Evolutionary conservation across 257 asterid species (phyloP).

Genomic region (Dorcoceras hygrometricum): DNA sequence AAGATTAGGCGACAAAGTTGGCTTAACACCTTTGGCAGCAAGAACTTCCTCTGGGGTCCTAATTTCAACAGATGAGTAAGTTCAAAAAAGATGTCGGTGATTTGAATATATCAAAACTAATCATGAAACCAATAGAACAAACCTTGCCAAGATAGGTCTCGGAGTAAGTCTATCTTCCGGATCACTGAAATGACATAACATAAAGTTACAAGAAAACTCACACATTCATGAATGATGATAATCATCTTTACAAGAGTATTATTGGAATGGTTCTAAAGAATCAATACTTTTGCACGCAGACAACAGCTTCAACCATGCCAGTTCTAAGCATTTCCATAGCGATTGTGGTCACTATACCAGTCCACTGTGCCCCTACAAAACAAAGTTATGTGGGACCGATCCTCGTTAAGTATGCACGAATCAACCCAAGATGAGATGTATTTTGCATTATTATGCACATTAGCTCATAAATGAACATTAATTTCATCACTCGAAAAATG

Average conservation of each 20-base stretch:
- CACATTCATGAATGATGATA: conserved; percentile 17
- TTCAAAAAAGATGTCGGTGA: conserved; percentile 10
- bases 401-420: conserved; percentile 7
- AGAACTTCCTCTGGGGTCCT: conserved; percentile 98
- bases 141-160: conserved; percentile 94
- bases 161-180: conserved; percentile 97
- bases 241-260: conserved; percentile 11
- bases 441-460: neutral
- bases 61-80: conserved; percentile 28
- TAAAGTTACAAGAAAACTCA: conserved; percentile 19
- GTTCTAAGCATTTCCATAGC: conserved; percentile 93
- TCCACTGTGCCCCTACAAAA: conserved; percentile 96
- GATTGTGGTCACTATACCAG: conserved; percentile 98
- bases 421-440: conserved; percentile 16
- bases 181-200: conserved; percentile 50
- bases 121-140: conserved; percentile 19
- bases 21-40: conserved; percentile 98
- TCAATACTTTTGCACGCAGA: conserved; percentile 87
- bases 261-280: conserved; percentile 12
- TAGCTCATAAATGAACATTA: neutral
- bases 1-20: conserved; percentile 93
- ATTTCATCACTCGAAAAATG: too few relatives aligned
- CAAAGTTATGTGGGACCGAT: conserved; percentile 20
- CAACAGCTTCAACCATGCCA: conserved; percentile 94
- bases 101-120: conserved; percentile 8